phyloP scores from a whole-genome alignment of 768 basidiomycete species.

The Termitomyces titanicus region DNA sequence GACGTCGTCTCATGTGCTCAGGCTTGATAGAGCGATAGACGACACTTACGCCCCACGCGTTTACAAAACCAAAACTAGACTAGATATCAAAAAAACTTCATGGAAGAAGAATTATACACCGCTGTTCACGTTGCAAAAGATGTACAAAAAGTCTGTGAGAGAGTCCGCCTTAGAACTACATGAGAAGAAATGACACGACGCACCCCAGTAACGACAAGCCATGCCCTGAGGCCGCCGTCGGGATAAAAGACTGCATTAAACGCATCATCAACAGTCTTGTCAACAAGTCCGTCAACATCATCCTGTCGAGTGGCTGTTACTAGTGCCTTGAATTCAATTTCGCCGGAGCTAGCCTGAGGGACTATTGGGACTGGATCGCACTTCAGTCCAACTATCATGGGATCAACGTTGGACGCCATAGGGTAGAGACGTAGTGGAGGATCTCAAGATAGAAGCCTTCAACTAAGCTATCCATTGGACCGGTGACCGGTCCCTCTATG shows the following conservation, averaged over 20 bases:
- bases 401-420: background rate
- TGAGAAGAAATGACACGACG: background rate
- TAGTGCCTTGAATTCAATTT: no score
- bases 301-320: background rate
- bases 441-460: background rate
- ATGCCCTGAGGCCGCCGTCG: conserved; percentile 42
- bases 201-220: conserved; percentile 39
- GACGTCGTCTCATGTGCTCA: background rate
- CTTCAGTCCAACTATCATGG: no score
- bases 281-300: background rate
- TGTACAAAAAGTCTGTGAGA: conserved; percentile 17
- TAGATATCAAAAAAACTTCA: background rate
- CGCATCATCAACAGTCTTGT: background rate
- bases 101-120: background rate
- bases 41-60: conserved; percentile 52
- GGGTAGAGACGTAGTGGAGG: background rate
- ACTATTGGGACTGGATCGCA: no score
- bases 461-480: no score
- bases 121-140: conserved; percentile 38
- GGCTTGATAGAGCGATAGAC: background rate
- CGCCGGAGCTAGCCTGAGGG: no score
- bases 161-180: background rate
- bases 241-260: conserved; percentile 18
- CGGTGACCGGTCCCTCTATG: no score
- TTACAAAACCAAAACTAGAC: conserved; percentile 48